phyloP scores from a whole-genome alignment of 129 eudicot genomes.

The Escallonia herrerae region DNA sequence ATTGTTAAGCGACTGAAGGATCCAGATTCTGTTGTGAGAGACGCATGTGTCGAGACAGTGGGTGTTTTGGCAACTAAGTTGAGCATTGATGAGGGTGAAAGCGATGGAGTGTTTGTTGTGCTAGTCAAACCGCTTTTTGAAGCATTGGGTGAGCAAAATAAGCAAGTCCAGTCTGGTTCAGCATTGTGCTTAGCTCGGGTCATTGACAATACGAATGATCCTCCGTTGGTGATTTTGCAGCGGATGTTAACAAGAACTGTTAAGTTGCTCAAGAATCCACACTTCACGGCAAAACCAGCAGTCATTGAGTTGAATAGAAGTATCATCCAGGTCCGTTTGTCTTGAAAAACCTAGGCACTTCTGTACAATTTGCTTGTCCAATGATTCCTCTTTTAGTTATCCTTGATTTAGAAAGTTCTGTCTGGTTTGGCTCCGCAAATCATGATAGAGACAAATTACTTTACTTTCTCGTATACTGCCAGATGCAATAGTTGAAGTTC shows the following conservation, averaged over 20 bases:
- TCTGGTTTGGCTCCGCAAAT: background rate
- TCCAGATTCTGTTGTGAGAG: conserved; percentile 75
- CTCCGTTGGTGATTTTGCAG: conserved; percentile 61
- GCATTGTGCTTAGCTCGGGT: conserved; percentile 82
- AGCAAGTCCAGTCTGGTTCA: conserved; percentile 68
- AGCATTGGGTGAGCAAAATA: conserved; percentile 82
- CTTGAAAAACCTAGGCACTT: background rate
- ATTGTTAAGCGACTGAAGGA: conserved; percentile 81
- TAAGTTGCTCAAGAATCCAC: conserved; percentile 83
- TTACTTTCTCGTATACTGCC: too few species aligned
- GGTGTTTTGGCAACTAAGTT: conserved; percentile 71
- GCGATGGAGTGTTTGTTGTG: conserved; percentile 48
- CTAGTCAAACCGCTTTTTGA: conserved; percentile 85
- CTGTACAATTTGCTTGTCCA: background rate
- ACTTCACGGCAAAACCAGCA: conserved; percentile 84
- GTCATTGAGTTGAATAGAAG: conserved; percentile 69
- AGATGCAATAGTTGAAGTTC: too few species aligned
- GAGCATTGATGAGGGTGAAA: conserved; percentile 28
- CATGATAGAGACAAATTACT: background rate
- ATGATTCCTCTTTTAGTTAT: background rate
- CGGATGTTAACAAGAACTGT: conserved; percentile 67
- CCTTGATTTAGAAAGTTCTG: background rate
- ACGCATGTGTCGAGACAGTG: conserved; percentile 70
- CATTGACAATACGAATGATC: conserved; percentile 56
- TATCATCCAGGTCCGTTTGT: conserved; percentile 69